Conservation (phyloP, 352 stramenopile genomes). For the Blastocystis sp. region DNA sequence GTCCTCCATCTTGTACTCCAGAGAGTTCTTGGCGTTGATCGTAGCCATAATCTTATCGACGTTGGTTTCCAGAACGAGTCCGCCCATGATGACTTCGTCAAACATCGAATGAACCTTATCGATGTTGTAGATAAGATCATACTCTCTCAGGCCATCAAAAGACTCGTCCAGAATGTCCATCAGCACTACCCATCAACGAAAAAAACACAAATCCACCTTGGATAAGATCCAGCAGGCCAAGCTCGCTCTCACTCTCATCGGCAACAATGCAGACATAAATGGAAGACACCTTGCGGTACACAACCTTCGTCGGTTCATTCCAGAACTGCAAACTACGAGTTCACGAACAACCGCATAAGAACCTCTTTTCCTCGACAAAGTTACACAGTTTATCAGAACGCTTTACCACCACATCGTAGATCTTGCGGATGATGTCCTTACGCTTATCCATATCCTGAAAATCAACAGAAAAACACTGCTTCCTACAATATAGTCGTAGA, state of each 20-base stretch:
- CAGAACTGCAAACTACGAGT: conserved; percentile 26
- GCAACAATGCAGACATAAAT: conserved; percentile 22
- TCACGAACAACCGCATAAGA: neutral
- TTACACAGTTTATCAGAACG: conserved; percentile 27
- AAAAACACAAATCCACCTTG: neutral
- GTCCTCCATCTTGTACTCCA: conserved; percentile 43
- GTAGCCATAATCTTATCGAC: conserved; percentile 54
- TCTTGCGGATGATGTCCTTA: conserved; percentile 47
- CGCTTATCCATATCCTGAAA: conserved; percentile 35
- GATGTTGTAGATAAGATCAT: conserved; percentile 50
- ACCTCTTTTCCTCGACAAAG: conserved; percentile 46
- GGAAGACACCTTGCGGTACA: conserved; percentile 38
- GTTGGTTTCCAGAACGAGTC: conserved; percentile 44
- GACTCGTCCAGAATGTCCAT: conserved; percentile 43
- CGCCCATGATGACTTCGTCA: conserved; percentile 48
- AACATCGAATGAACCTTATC: conserved; percentile 48
- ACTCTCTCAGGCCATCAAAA: conserved; percentile 27
- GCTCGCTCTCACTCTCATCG: conserved; percentile 34
- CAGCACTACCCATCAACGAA: neutral
- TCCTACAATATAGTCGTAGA: conserved; percentile 33
- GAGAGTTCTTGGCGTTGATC: conserved; percentile 42
- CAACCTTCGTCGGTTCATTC: conserved; percentile 22
- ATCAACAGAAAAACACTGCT: neutral
- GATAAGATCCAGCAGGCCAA: conserved; percentile 33
- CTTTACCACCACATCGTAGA: conserved; percentile 43